These are phyloP conservation scores for Kodamaea lidongshanica DNA, from an alignment of 805 yeast species.

Conservation along the genomic window DNA sequence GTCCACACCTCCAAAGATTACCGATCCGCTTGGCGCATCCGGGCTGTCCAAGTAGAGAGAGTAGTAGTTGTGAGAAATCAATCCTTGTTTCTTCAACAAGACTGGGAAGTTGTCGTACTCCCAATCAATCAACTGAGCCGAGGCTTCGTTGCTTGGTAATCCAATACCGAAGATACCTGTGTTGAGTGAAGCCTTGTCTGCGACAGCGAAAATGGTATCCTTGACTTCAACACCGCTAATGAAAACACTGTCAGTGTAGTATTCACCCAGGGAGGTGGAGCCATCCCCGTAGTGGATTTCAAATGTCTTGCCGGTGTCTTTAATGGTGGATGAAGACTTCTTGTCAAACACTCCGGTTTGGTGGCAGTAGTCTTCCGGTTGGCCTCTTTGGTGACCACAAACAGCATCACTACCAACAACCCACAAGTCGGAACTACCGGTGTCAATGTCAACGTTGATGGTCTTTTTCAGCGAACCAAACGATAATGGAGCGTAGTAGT, in stretches of 20 bases:
- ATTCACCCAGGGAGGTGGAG: conserved; percentile 3
- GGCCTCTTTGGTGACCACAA: not conserved
- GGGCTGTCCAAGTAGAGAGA: conserved; percentile 11
- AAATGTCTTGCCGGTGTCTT: not conserved
- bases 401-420: conserved; percentile 1
- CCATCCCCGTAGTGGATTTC: conserved; percentile 3
- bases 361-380: conserved; percentile 1
- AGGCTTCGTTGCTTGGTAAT: conserved; percentile 4
- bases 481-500: conserved; percentile 3
- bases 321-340: conserved; percentile 7
- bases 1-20: conserved; percentile 15
- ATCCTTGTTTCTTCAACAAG: conserved; percentile 4
- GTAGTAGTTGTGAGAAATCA: conserved; percentile 8
- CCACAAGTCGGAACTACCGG: conserved; percentile 2
- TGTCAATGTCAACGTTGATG: conserved; percentile 1
- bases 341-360: conserved; percentile 5
- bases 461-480: conserved; percentile 7
- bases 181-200: conserved; percentile 1
- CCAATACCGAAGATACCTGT: conserved; percentile 7
- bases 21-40: conserved; percentile 8
- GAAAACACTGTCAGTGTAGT: conserved; percentile 3
- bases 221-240: conserved; percentile 3
- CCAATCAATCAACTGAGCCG: not conserved
- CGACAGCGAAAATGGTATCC: conserved; percentile 3
- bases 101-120: conserved; percentile 2